These are phyloP conservation scores for Saturnispora sekii DNA, from an alignment of 805 yeast genomes.

Conservation along the genomic window DNA sequence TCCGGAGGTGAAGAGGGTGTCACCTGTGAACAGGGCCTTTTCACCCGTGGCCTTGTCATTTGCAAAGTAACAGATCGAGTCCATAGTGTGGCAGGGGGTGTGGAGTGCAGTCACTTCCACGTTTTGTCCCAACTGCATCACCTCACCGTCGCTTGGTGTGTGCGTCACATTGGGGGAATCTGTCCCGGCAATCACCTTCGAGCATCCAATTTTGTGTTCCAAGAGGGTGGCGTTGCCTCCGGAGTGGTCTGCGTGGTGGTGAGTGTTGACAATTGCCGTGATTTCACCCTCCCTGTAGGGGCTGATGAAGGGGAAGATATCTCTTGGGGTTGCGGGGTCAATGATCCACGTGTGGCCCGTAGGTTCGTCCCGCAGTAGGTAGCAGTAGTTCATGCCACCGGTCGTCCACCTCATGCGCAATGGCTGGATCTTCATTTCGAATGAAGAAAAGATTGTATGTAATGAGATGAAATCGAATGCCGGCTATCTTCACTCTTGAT, in stretches of 20 bases:
- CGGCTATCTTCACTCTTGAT: conserved; percentile 9
- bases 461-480: background rate
- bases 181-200: conserved; percentile 75
- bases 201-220: conserved; percentile 27
- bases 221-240: conserved; percentile 59
- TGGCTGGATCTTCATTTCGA: conserved; percentile 67
- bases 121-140: conserved; percentile 51
- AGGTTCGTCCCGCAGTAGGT: conserved; percentile 59
- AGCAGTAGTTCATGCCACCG: conserved; percentile 83
- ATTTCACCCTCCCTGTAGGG: conserved; percentile 33
- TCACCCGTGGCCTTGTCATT: conserved; percentile 55
- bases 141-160: conserved; percentile 59
- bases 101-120: conserved; percentile 70
- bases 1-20: conserved; percentile 87
- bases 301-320: conserved; percentile 37
- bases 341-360: conserved; percentile 69
- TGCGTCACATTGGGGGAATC: conserved; percentile 66
- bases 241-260: conserved; percentile 92
- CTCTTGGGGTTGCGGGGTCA: conserved; percentile 87
- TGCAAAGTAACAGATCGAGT: conserved; percentile 81
- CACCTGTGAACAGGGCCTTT: conserved; percentile 86
- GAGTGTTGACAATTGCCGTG: conserved; percentile 82
- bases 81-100: conserved; percentile 98
- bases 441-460: background rate
- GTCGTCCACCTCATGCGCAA: conserved; percentile 93